Evolutionary conservation across 1,284 basidiomycete genomes (phyloP).

Genomic region (Ustilago crameri): DNA sequence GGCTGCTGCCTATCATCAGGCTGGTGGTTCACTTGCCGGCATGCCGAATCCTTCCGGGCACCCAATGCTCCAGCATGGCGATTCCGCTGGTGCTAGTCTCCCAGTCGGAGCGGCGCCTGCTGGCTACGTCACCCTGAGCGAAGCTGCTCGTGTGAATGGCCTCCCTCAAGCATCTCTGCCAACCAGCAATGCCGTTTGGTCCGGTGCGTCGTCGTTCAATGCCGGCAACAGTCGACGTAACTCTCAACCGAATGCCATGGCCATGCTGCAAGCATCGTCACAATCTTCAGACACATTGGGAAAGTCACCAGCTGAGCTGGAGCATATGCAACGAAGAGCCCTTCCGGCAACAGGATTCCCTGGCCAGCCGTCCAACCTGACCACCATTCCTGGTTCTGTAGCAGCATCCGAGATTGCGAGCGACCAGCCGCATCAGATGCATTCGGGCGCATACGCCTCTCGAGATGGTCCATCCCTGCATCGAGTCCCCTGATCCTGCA

Average conservation of each 20-base stretch:
- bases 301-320: slow-evolving; percentile 5
- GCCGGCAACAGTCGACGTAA: slow-evolving; percentile 19
- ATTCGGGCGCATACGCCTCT: slow-evolving; percentile 8
- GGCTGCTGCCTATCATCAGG: slow-evolving; percentile 25
- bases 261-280: slow-evolving; percentile 10
- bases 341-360: slow-evolving; percentile 17
- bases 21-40: neutral
- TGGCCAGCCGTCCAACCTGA: slow-evolving; percentile 19
- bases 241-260: slow-evolving; percentile 16
- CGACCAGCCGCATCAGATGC: slow-evolving; percentile 21
- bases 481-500: slow-evolving; percentile 30
- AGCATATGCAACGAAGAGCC: slow-evolving; percentile 12
- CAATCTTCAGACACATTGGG: slow-evolving; percentile 6
- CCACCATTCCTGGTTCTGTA: slow-evolving; percentile 33
- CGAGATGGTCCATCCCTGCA: slow-evolving; percentile 23
- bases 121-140: slow-evolving; percentile 21
- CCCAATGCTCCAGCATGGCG: slow-evolving; percentile 4
- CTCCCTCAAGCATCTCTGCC: slow-evolving; percentile 3
- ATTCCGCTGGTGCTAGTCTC: slow-evolving; percentile 11
- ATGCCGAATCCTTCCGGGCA: slow-evolving; percentile 3
- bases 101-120: slow-evolving; percentile 28
- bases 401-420: slow-evolving; percentile 28
- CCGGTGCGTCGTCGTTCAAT: slow-evolving; percentile 9
- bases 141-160: slow-evolving; percentile 19
- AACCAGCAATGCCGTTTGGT: slow-evolving; percentile 8